These are phyloP conservation scores for Aspergillus cavernicola DNA, from an alignment of 495 filamentous ascomycete genomes.

Conservation along the genomic window DNA sequence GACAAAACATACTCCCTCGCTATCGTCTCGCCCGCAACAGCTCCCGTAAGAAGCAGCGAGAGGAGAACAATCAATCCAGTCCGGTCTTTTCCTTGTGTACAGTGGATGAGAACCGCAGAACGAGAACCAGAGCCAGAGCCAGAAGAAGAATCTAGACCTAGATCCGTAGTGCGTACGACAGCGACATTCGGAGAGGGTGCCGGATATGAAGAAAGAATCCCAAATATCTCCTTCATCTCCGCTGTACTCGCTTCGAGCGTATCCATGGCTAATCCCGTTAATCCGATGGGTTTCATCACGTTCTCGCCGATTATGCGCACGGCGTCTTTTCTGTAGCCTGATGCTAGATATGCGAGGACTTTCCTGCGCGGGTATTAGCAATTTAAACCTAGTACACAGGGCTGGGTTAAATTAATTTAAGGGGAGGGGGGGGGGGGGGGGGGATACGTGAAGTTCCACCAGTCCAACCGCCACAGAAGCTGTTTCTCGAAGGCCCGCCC, in stretches of 20 bases:
- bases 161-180: no score
- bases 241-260: constrained; percentile 58
- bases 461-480: constrained; percentile 66
- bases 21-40: constrained; percentile 54
- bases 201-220: constrained; percentile 35
- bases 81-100: constrained; percentile 85
- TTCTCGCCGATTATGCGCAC: constrained; percentile 61
- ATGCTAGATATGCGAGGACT: constrained; percentile 53
- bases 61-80: constrained; percentile 72
- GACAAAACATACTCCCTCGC: constrained; percentile 64
- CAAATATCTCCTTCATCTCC: constrained; percentile 60
- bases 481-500: constrained; percentile 65
- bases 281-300: constrained; percentile 69
- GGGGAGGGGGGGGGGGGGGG: constrained; percentile 1
- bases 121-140: no score
- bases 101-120: constrained; percentile 71
- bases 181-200: no score
- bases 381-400: background rate
- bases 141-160: no score
- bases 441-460: constrained; percentile 63
- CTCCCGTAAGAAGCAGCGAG: constrained; percentile 53
- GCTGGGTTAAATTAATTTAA: background rate
- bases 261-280: constrained; percentile 57
- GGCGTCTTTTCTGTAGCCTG: constrained; percentile 64
- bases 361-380: constrained; percentile 38